These are phyloP conservation scores for Aspergillus campestris DNA, from an alignment of 495 filamentous ascomycete species.

Conservation along the genomic window DNA sequence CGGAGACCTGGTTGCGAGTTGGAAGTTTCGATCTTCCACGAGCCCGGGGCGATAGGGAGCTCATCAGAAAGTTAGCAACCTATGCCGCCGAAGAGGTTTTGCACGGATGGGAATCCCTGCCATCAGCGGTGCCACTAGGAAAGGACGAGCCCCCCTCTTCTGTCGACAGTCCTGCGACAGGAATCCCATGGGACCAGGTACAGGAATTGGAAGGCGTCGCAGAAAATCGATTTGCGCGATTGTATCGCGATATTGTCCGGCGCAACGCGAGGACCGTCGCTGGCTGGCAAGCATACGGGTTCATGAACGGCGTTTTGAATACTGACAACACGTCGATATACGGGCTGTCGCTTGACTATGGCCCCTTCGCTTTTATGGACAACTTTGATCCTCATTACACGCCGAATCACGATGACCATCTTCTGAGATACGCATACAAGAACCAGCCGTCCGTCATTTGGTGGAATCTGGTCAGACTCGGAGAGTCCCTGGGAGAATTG, in stretches of 20 bases:
- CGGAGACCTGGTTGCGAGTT: constrained; percentile 84
- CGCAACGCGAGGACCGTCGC: constrained; percentile 86
- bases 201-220: constrained; percentile 56
- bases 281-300: constrained; percentile 92
- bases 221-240: constrained; percentile 77
- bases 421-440: constrained; percentile 78
- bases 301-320: constrained; percentile 95
- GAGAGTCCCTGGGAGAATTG: constrained; percentile 83
- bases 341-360: constrained; percentile 85
- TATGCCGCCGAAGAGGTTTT: constrained; percentile 84
- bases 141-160: constrained; percentile 28
- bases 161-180: constrained; percentile 34
- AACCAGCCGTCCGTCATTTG: constrained; percentile 96
- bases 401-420: constrained; percentile 90
- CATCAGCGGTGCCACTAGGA: constrained; percentile 36
- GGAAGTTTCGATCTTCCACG: constrained; percentile 89
- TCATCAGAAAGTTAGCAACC: constrained; percentile 64
- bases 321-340: constrained; percentile 93
- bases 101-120: constrained; percentile 72
- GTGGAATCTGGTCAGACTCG: constrained; percentile 95
- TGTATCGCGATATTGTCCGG: constrained; percentile 81
- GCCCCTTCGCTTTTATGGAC: constrained; percentile 94
- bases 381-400: constrained; percentile 92
- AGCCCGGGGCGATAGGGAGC: constrained; percentile 66
- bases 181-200: constrained; percentile 45